Evolutionary conservation across 2,329 filamentous ascomycete species (phyloP).

Genomic region (Aspergillus versicolor): DNA sequence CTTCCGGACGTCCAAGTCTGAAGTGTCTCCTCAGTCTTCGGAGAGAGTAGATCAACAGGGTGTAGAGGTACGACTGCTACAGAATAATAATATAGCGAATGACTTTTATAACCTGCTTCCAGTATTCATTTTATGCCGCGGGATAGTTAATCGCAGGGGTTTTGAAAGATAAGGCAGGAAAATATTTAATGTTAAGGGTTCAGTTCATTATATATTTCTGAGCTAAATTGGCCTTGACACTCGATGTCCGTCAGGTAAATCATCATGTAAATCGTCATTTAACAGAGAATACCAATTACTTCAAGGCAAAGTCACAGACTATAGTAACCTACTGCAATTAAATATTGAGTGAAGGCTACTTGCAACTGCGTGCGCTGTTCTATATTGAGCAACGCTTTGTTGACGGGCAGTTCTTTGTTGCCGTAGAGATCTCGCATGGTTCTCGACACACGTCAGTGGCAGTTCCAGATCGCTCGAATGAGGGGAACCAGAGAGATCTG

Average conservation of each 20-base stretch:
- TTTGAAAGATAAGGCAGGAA: no score
- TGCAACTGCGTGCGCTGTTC: not conserved
- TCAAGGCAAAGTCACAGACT: not conserved
- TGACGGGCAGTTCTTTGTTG: constrained; percentile 1
- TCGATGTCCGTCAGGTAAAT: not conserved
- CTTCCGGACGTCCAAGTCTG: not conserved
- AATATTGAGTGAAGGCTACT: not conserved
- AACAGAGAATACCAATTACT: not conserved
- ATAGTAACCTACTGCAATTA: not conserved
- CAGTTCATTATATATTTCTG: not conserved
- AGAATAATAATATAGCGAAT: no score
- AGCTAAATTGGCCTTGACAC: not conserved
- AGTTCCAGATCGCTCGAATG: not conserved
- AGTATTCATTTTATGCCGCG: no score
- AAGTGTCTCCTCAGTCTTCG: not conserved
- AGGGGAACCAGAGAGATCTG: not conserved
- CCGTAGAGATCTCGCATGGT: not conserved
- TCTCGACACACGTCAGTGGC: not conserved
- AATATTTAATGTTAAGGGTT: not conserved
- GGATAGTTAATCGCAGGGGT: no score
- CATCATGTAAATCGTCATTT: not conserved
- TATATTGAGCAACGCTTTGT: constrained; percentile 1
- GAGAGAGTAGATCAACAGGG: not conserved
- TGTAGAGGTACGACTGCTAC: no score
- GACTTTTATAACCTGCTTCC: no score